Conservation (phyloP, 345 rosid species). For the Eucalyptus regnans region DNA sequence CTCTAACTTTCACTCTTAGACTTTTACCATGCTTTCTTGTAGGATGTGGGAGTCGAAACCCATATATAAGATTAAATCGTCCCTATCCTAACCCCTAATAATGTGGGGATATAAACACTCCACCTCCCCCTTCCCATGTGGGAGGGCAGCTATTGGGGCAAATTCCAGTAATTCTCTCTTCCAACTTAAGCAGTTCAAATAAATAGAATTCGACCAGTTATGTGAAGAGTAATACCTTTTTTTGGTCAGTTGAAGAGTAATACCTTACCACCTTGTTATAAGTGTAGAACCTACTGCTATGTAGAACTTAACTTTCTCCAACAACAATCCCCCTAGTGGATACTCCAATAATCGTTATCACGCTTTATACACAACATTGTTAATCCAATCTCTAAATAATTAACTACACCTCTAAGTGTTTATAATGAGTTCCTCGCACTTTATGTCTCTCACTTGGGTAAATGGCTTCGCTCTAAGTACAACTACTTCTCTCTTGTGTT, state of each 20-base stretch:
- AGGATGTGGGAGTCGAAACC: too few relatives aligned
- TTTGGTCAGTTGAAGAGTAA: not conserved
- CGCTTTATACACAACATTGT: not conserved
- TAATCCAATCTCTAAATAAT: not conserved
- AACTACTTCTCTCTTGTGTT: not conserved
- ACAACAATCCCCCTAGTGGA: not conserved
- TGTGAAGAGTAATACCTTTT: not conserved
- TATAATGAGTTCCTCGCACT: not conserved
- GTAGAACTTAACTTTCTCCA: not conserved
- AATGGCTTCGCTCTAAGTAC: not conserved
- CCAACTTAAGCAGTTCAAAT: not conserved
- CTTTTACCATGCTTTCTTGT: too few relatives aligned
- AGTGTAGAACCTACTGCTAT: not conserved
- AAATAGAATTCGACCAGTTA: not conserved
- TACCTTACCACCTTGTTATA: not conserved
- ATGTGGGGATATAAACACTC: too few relatives aligned
- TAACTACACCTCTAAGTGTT: not conserved
- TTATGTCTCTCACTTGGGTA: not conserved
- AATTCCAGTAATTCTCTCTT: not conserved
- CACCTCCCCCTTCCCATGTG: too few relatives aligned
- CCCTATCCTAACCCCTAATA: too few relatives aligned
- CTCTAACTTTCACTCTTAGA: too few relatives aligned
- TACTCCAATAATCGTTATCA: not conserved
- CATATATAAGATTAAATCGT: too few relatives aligned
- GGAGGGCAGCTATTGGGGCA: too few relatives aligned